These are phyloP conservation scores for Diaporthe citriasiana DNA, from an alignment of 2,329 filamentous ascomycete genomes.

Conservation along the genomic window DNA sequence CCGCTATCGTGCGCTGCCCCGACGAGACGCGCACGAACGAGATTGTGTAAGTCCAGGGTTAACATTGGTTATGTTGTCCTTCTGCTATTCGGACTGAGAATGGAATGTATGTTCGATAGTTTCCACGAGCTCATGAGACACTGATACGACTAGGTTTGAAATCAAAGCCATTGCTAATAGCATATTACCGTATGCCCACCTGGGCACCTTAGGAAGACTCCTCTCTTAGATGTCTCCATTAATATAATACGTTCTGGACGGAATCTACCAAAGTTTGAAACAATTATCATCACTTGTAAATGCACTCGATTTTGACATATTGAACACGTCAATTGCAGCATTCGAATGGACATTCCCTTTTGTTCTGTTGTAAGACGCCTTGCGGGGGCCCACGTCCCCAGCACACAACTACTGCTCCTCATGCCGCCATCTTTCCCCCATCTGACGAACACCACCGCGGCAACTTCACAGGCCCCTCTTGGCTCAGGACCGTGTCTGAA, in stretches of 20 bases:
- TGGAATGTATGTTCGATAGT: too few species aligned
- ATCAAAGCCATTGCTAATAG: too few species aligned
- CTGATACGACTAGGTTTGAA: too few species aligned
- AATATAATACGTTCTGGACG: too few species aligned
- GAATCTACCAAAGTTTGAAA: too few species aligned
- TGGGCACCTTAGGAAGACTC: too few species aligned
- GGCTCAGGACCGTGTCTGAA: not conserved
- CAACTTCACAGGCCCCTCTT: not conserved
- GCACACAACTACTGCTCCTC: not conserved
- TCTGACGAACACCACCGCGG: slow-evolving; percentile 17
- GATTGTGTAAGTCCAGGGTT: not conserved
- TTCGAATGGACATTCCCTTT: not conserved
- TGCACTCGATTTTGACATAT: too few species aligned
- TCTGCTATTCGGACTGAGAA: not conserved
- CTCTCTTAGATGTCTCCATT: not conserved
- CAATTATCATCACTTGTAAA: not conserved
- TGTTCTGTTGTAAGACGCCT: too few species aligned
- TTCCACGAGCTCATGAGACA: too few species aligned
- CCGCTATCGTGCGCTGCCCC: not conserved
- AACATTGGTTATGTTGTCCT: not conserved
- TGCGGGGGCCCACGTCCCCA: slow-evolving; percentile 1
- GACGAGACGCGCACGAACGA: slow-evolving; percentile 1
- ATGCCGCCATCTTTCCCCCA: not conserved
- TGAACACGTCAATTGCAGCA: not conserved
- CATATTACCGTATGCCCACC: too few species aligned